These are phyloP conservation scores for Trichoderma asperelloides DNA, from an alignment of 495 filamentous ascomycete species.

Conservation along the genomic window DNA sequence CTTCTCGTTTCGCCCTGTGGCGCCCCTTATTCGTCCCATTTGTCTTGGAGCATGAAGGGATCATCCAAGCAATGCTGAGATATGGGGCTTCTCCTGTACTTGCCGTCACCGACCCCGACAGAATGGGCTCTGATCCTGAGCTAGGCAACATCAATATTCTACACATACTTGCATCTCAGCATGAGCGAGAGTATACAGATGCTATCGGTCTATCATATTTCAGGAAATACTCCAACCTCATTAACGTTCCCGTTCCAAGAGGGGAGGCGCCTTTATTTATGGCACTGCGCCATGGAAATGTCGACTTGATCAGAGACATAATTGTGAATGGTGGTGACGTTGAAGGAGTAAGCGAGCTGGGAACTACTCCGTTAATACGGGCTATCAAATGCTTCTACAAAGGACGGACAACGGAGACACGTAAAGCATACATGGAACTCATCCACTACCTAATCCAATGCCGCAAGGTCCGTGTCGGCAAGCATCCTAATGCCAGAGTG, in stretches of 20 bases:
- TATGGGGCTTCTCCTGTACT: not conserved
- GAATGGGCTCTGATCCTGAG: not conserved
- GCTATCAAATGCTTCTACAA: not conserved
- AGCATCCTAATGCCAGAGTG: not conserved
- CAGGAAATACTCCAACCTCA: not conserved
- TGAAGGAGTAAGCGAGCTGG: not conserved
- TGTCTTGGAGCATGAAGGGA: not conserved
- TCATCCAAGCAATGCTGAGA: not conserved
- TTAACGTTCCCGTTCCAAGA: not conserved
- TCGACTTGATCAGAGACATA: not conserved
- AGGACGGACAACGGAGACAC: not conserved
- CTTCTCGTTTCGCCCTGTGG: not conserved
- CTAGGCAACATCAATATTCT: not conserved
- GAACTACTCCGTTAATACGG: not conserved
- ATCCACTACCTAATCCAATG: not conserved
- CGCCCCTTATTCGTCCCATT: not conserved
- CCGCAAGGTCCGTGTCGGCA: not conserved
- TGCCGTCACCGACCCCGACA: too few relatives aligned
- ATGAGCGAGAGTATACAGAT: not conserved
- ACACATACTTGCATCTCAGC: not conserved
- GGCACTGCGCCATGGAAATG: not conserved
- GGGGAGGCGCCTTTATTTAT: not conserved
- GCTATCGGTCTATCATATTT: not conserved
- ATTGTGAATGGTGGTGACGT: not conserved
- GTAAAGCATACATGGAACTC: not conserved